Percentiles rank a stretch among this genome's conserved stretches.
phyloP scores from a whole-genome alignment of 1,284 basidiomycete genomes.

The Leccinum griseonigrum region DNA sequence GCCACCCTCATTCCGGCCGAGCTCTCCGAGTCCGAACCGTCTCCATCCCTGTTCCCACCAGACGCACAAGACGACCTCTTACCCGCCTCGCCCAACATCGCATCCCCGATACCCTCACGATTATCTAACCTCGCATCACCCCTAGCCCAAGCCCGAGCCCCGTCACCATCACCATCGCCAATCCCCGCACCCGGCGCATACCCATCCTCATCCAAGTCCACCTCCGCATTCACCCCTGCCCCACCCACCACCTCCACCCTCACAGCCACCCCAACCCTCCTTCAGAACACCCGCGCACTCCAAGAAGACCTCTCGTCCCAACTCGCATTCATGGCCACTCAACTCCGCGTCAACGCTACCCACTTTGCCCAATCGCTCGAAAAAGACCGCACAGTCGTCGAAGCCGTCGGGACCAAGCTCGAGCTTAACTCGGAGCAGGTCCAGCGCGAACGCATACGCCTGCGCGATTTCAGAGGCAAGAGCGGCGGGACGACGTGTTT shows the following conservation, averaged over 20 bases:
- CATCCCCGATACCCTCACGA: background rate
- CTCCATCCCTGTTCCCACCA: background rate
- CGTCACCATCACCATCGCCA: background rate
- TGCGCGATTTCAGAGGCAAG: slow-evolving; percentile 65
- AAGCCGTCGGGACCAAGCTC: slow-evolving; percentile 61
- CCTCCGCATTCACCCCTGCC: slow-evolving; percentile 14
- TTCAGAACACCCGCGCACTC: slow-evolving; percentile 56
- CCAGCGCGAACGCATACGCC: slow-evolving; percentile 58
- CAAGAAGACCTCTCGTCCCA: slow-evolving; percentile 74
- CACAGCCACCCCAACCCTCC: slow-evolving; percentile 43
- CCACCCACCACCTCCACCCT: slow-evolving; percentile 35
- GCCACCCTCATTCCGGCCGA: slow-evolving; percentile 27
- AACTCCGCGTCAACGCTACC: slow-evolving; percentile 70
- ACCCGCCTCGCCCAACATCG: slow-evolving; percentile 12
- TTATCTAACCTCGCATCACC: background rate
- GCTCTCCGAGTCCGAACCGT: background rate
- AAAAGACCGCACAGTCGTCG: slow-evolving; percentile 63
- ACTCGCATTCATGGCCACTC: slow-evolving; percentile 73
- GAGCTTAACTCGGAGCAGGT: slow-evolving; percentile 70
- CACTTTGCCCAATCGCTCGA: slow-evolving; percentile 66
- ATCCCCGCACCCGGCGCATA: background rate
- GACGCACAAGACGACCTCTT: slow-evolving; percentile 17
- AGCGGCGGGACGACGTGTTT: slow-evolving; percentile 73
- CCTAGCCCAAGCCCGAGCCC: background rate
- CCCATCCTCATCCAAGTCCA: background rate